Conservation (phyloP, 306 rosid species). For the Malus sieversii region DNA sequence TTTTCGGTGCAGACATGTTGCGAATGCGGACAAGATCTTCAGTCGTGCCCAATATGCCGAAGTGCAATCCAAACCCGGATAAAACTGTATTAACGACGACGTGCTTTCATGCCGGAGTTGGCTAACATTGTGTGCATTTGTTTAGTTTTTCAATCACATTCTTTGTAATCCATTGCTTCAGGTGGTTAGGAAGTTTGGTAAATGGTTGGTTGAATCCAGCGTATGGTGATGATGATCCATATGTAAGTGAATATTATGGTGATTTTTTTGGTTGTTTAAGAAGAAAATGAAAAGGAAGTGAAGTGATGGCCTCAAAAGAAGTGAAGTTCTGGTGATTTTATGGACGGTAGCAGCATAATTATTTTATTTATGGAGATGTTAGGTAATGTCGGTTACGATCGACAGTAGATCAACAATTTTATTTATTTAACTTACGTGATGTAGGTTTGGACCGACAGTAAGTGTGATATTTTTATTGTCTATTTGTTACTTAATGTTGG, state of each 20-base stretch:
- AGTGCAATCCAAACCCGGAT: constrained; percentile 58
- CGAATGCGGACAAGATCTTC: constrained; percentile 66
- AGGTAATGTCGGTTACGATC: too few species aligned
- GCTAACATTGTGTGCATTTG: not conserved
- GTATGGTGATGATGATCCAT: too few species aligned
- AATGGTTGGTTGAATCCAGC: not conserved
- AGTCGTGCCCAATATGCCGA: constrained; percentile 84
- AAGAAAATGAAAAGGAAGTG: not conserved
- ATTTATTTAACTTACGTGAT: too few species aligned
- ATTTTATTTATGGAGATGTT: too few species aligned
- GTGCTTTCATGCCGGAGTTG: not conserved
- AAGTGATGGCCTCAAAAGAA: not conserved
- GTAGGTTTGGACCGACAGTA: too few species aligned
- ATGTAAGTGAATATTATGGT: not conserved
- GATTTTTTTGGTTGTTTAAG: not conserved
- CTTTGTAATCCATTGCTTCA: constrained; percentile 28
- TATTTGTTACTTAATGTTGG: too few species aligned
- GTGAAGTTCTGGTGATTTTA: too few species aligned
- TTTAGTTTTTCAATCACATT: constrained; percentile 8
- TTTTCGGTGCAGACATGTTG: constrained; percentile 70
- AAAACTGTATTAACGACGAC: constrained; percentile 49
- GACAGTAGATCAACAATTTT: too few species aligned
- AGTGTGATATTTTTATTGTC: too few species aligned
- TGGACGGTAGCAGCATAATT: too few species aligned
- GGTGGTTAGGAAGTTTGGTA: not conserved